Conservation (phyloP, 371 early-diverging fungal genomes). For the Apophysomyces elegans region DNA sequence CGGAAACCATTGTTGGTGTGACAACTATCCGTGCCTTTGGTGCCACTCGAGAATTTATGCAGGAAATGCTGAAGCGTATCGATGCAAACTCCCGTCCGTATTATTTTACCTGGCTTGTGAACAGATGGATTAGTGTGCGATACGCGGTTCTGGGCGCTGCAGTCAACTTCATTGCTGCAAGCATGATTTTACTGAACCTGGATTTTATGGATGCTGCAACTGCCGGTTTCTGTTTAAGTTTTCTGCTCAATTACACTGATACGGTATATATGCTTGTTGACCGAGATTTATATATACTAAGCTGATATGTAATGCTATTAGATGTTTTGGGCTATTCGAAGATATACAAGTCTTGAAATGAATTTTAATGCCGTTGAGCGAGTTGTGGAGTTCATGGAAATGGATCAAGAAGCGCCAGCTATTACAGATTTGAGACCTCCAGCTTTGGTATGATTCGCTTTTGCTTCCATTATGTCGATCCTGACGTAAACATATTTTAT, state of each 20-base stretch:
- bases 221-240: conserved; percentile 78
- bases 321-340: conserved; percentile 60
- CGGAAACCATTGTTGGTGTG: conserved; percentile 65
- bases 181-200: conserved; percentile 44
- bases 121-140: conserved; percentile 82
- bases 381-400: conserved; percentile 65
- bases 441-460: conserved; percentile 27
- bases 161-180: conserved; percentile 64
- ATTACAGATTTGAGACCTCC: conserved; percentile 45
- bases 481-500: not conserved
- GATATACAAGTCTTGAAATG: conserved; percentile 73
- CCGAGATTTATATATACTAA: not conserved
- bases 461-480: not conserved
- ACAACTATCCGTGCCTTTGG: conserved; percentile 79
- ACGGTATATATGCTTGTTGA: conserved; percentile 21
- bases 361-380: conserved; percentile 79
- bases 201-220: conserved; percentile 64
- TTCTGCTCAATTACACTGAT: conserved; percentile 70
- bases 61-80: conserved; percentile 48
- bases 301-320: conserved; percentile 24
- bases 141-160: conserved; percentile 68
- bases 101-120: conserved; percentile 73
- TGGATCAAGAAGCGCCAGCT: conserved; percentile 69
- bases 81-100: conserved; percentile 70
- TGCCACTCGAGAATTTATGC: conserved; percentile 55